Base-by-base conservation (phyloP, 1,284 basidiomycete genomes). In the Cystobasidium slooffiae region DNA sequence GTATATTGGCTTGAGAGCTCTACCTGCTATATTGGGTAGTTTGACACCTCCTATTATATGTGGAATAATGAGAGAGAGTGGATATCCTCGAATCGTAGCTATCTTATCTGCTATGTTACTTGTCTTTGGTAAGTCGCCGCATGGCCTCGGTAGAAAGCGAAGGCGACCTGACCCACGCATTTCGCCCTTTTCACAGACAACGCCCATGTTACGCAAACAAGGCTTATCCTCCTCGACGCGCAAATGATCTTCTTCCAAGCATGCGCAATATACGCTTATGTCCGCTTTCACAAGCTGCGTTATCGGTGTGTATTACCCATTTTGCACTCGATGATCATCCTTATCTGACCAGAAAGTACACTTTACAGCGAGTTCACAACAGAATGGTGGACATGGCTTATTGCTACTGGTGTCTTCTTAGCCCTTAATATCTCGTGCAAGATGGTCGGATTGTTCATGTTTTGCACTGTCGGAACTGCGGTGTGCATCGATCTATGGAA, bases 341-440 rank as follows among this genome's bases (percentile, higher is more conserved):
- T n/a, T n/a, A n/a, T n/a, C n/a, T n/a, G n/a, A n/a, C n/a, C n/a
- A n/a, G n/a, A n/a, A n/a, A n/a, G n/a, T n/a, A n/a, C n/a, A n/a
- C n/a, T n/a, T n/a, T n/a, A n/a, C n/a, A 93, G 93, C 80, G 91
- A 93, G 80, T 97, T 95, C 82, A 87, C 91, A 0, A 84, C 86
- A 0, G 87, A 89, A 76, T 99, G 97, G 97, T 99, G 95, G 94
- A 86, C 87, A 59, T 99, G 97, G 97, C 86, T 99, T 56, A 82
- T 91, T 49, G 87, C 91, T 1, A 98, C 97, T 0, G 97, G 97
- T 46, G 86, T 91, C 62, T 93, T 91, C 81, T 92, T 99, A 86
- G 94, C 94, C 43, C 91, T 94, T 82, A 94, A 95, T 2, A 92
- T 97, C 86, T 94, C 93, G 20, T 97, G 96, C 82, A 99, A 99